Evolutionary conservation across 768 basidiomycete species (phyloP).

Genomic region (Agrocybe chaxingu): DNA sequence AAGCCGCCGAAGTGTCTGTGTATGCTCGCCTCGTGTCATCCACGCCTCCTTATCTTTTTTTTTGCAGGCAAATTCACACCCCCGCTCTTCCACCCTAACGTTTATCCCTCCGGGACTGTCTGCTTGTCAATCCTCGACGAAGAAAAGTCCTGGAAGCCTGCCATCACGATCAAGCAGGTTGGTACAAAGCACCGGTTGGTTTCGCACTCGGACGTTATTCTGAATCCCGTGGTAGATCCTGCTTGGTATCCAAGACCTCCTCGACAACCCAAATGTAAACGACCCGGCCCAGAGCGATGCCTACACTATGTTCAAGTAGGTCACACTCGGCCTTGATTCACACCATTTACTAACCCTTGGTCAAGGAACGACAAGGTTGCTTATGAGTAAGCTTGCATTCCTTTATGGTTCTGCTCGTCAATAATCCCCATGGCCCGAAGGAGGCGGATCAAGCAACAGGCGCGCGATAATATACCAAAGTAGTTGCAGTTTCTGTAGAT

Average conservation of each 20-base stretch:
- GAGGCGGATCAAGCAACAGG: slow-evolving; percentile 79
- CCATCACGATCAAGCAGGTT: slow-evolving; percentile 98
- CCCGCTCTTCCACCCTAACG: slow-evolving; percentile 95
- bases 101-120: slow-evolving; percentile 98
- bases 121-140: slow-evolving; percentile 98
- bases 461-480: slow-evolving; percentile 87
- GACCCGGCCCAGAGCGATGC: slow-evolving; percentile 99
- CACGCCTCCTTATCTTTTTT: not conserved
- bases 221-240: slow-evolving; percentile 62
- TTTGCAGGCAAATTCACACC: slow-evolving; percentile 90
- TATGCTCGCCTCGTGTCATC: slow-evolving; percentile 1
- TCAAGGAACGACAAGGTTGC: slow-evolving; percentile 87
- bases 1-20: slow-evolving; percentile 88
- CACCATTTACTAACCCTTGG: slow-evolving; percentile 1
- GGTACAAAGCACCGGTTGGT: slow-evolving; percentile 8
- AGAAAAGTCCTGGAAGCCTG: slow-evolving; percentile 98
- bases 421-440: slow-evolving; percentile 32
- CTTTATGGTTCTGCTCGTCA: not conserved
- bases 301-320: slow-evolving; percentile 98
- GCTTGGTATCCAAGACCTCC: slow-evolving; percentile 91
- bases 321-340: slow-evolving; percentile 8
- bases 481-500: slow-evolving; percentile 28
- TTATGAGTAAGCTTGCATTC: slow-evolving; percentile 68
- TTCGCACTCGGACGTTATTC: not conserved
- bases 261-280: slow-evolving; percentile 94